Conservation (phyloP, 202 grass and related monocot species). For the Zizania palustris region DNA sequence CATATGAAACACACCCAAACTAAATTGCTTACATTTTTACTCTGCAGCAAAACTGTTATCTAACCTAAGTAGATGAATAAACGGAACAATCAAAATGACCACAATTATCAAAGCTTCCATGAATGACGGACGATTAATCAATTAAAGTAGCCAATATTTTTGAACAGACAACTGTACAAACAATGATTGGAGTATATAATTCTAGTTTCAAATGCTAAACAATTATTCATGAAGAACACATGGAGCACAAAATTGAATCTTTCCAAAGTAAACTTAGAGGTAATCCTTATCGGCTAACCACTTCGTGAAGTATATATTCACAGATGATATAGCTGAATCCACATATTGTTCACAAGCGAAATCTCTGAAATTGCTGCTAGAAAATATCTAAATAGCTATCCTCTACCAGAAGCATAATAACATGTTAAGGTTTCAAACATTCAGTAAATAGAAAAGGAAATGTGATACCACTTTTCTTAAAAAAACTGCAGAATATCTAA, state of each 20-base stretch:
- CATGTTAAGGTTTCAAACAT: slow-evolving; percentile 33
- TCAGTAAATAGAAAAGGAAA: slow-evolving; percentile 36
- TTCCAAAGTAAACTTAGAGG: slow-evolving; percentile 33
- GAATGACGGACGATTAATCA: background rate
- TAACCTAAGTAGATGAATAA: slow-evolving; percentile 18
- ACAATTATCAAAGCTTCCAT: background rate
- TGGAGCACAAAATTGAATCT: background rate
- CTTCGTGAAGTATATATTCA: slow-evolving; percentile 81
- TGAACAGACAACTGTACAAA: slow-evolving; percentile 2
- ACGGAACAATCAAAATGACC: background rate
- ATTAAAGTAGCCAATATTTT: background rate
- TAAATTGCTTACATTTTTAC: background rate
- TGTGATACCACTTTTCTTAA: slow-evolving; percentile 11
- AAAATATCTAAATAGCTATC: slow-evolving; percentile 91
- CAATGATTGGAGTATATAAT: slow-evolving; percentile 8
- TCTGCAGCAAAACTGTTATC: background rate
- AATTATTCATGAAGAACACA: background rate
- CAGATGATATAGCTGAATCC: slow-evolving; percentile 67
- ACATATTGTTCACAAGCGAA: slow-evolving; percentile 77
- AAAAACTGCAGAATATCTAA: slow-evolving; percentile 86
- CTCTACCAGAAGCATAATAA: slow-evolving; percentile 66
- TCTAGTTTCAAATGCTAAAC: slow-evolving; percentile 1
- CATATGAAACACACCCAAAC: slow-evolving; percentile 7
- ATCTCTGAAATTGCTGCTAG: slow-evolving; percentile 85
- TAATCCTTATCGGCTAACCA: slow-evolving; percentile 69